Conservation (phyloP, 495 filamentous ascomycete genomes). For the Penicillium turbatum region DNA sequence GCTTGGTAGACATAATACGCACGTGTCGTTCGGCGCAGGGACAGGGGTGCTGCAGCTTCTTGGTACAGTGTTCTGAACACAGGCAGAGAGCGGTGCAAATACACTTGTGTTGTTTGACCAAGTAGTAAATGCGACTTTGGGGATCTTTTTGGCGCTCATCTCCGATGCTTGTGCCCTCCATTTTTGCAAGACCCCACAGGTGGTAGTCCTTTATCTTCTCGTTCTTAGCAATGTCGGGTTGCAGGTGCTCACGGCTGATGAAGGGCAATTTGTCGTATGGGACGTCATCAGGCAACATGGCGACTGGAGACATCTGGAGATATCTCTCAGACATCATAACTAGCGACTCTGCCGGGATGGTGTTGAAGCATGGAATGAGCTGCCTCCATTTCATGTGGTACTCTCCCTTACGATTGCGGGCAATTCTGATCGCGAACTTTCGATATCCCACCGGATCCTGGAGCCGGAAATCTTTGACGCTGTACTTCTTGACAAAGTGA, state of each 20-base stretch:
- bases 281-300: conserved; percentile 12
- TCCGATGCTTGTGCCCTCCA: conserved; percentile 33
- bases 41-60: conserved; percentile 25
- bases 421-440: conserved; percentile 19
- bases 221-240: conserved; percentile 17
- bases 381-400: conserved; percentile 32
- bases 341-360: conserved; percentile 27
- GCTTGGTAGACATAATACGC: conserved; percentile 26
- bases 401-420: conserved; percentile 13
- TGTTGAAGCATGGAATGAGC: conserved; percentile 22
- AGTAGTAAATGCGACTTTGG: conserved; percentile 14
- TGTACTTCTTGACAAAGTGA: conserved; percentile 11
- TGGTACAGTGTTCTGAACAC: conserved; percentile 33
- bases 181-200: conserved; percentile 26
- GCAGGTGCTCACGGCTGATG: conserved; percentile 14
- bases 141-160: conserved; percentile 31
- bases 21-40: conserved; percentile 37
- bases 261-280: conserved; percentile 24
- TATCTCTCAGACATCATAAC: conserved; percentile 36
- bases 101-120: conserved; percentile 33
- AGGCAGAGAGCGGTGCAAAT: conserved; percentile 31
- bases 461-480: conserved; percentile 1
- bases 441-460: conserved; percentile 36
- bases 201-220: conserved; percentile 31
- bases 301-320: conserved; percentile 20